Evolutionary conservation across 768 basidiomycete genomes (phyloP), one percentile per base, ranked within the genome.

Genomic region (Amanita phalloides): DNA sequence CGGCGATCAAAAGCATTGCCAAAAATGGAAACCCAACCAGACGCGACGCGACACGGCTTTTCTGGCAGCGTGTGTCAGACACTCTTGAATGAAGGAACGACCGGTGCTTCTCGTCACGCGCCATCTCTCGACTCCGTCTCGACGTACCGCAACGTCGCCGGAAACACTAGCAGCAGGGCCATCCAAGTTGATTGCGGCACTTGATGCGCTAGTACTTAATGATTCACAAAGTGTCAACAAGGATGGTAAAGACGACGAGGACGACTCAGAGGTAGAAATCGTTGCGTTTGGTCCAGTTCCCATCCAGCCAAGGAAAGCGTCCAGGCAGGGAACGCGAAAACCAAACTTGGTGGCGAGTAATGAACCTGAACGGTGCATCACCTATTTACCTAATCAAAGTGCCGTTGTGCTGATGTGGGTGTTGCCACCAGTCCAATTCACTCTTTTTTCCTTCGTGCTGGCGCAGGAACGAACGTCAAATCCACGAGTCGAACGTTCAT

Each of bases 211-310:
- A 8, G 35, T 20, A 1, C 23, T 49, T 2, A 49, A 30, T 3
- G 37, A 49, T 28, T 4, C 14, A 10, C 7, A 11, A 6, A 37
- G 5, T 17, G n/a, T 5, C n/a, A n/a, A 28, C 11, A 4, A 14
- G 11, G 14, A 43, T 25, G 10, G 13, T 6, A 13, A 28, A 4
- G 7, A 30, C 14, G 4, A 26, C 10, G 26, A 28, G 1, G 10
- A 14, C 20, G 48, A 49, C 14, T 49, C 48, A n/a, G 48, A 49
- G 4, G 37, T 49, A 35, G 48, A 49, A 20, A 49, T 49, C 13
- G 26, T 49, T 32, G 17, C n/a, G 3, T 33, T 13, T 48, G 48
- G 48, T 8, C 37, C 48, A 8, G 38, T 37, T 7, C 37, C 36
- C 6, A 26, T 49, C 48, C 41, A 49, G 20, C 32, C 17, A 11